A percentile compares a stretch with the other conserved stretches of the same genome.
phyloP scores from a whole-genome alignment of 2,329 filamentous ascomycete genomes.

The Diaporthe humulicola region DNA sequence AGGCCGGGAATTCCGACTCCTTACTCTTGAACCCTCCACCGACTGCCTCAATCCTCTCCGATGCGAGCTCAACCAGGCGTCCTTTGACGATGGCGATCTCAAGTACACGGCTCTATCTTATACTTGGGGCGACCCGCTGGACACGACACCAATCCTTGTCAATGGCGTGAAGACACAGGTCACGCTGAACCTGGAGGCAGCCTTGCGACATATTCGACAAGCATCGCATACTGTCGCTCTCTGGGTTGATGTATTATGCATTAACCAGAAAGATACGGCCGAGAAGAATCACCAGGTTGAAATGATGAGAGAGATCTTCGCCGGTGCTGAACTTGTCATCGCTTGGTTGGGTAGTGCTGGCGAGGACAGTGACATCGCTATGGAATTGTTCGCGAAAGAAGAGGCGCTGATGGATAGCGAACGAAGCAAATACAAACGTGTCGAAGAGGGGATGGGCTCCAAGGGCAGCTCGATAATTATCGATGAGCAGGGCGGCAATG shows the following conservation, averaged over 20 bases:
- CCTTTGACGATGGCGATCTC: neutral
- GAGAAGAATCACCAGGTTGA: neutral
- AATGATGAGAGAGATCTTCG: constrained; percentile 20
- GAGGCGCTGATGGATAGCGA: neutral
- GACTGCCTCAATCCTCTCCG: neutral
- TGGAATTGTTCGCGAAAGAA: neutral
- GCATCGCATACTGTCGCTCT: neutral
- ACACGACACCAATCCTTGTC: neutral
- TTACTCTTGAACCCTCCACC: neutral
- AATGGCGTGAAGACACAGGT: neutral
- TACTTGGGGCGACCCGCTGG: neutral
- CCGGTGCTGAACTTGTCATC: neutral
- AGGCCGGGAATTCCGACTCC: neutral
- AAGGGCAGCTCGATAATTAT: neutral
- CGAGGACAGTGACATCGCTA: neutral
- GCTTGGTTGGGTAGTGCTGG: neutral
- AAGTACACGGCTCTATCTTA: constrained; percentile 17
- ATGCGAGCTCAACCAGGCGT: neutral
- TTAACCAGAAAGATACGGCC: neutral
- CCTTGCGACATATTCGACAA: neutral
- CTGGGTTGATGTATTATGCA: constrained; percentile 1
- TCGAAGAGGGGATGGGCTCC: neutral
- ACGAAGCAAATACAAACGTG: rapidly evolving
- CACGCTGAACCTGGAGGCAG: neutral
- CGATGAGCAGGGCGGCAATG: neutral